Evolutionary conservation across 2,329 filamentous ascomycete species (phyloP).

Genomic region (Fusarium coicis): DNA sequence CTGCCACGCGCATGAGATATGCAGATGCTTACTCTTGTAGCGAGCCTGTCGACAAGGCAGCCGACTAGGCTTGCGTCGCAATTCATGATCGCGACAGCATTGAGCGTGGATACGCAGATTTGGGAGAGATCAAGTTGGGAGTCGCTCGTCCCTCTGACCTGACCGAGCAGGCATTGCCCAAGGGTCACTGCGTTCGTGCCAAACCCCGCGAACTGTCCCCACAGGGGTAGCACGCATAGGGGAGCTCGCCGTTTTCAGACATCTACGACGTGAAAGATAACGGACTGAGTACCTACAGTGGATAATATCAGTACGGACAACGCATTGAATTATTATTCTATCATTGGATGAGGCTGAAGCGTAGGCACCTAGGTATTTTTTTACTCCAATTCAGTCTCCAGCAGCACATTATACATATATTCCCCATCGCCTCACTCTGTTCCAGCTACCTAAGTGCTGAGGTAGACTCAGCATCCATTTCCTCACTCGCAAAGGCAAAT

Average conservation of each 20-base stretch:
- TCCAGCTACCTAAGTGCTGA: no score
- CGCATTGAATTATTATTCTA: neutral
- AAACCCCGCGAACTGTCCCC: conserved; percentile 39
- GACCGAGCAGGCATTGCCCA: neutral
- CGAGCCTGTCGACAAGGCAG: conserved; percentile 71
- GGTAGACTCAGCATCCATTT: neutral
- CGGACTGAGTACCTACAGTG: neutral
- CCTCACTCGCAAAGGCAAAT: neutral
- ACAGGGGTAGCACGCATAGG: conserved; percentile 29
- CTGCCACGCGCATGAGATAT: neutral
- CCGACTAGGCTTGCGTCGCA: conserved; percentile 68
- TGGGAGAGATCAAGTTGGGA: conserved; percentile 24
- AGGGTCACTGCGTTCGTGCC: conserved; percentile 28
- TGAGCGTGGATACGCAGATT: conserved; percentile 21
- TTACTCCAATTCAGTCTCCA: neutral
- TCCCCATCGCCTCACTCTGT: neutral
- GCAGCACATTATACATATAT: neutral
- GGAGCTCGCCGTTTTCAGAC: conserved; percentile 19
- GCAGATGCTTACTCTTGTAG: conserved; percentile 63
- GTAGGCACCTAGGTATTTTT: neutral
- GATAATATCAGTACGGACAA: neutral
- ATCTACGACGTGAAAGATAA: neutral
- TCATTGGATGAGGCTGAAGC: neutral
- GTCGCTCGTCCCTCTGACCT: conserved; percentile 1
- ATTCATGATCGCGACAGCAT: conserved; percentile 59